Percentiles rank a stretch among this genome's conserved stretches.
Evolutionary conservation across 2,329 filamentous ascomycete species (phyloP).

Genomic region (Penicillium sp.): DNA sequence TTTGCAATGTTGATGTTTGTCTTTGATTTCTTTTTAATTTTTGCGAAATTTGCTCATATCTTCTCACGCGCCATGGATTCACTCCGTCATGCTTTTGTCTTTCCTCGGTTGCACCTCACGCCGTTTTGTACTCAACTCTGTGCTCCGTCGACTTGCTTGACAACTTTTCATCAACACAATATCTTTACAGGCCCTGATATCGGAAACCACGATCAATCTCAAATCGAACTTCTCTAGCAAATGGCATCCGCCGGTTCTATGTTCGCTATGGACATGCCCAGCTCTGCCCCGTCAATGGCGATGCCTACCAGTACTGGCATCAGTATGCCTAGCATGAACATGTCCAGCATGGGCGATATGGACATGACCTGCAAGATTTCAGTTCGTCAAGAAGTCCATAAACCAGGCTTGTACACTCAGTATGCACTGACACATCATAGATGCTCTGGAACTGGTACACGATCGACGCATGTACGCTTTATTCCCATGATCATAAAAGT

Average conservation of each 20-base stretch:
- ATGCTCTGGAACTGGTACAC: constrained; percentile 26
- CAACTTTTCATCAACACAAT: neutral
- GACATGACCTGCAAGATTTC: constrained; percentile 29
- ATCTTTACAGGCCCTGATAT: no score
- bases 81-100: neutral
- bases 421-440: constrained; percentile 12
- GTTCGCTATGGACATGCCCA: constrained; percentile 9
- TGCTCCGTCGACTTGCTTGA: neutral
- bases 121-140: neutral
- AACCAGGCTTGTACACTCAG: no score
- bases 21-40: no score
- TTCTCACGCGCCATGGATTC: neutral
- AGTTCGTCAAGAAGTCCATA: no score
- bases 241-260: constrained; percentile 10
- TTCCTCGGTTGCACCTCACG: neutral
- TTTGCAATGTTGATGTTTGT: no score
- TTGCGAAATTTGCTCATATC: constrained; percentile 8
- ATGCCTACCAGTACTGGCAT: neutral
- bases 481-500: neutral
- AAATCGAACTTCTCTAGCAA: no score
- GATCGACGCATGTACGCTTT: constrained; percentile 17
- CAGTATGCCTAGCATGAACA: constrained; percentile 2
- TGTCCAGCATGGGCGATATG: constrained; percentile 19
- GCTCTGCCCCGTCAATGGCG: constrained; percentile 1
- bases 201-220: no score